Conservation (phyloP, 208 protist species). For the Acanthamoeba castellanii region DNA sequence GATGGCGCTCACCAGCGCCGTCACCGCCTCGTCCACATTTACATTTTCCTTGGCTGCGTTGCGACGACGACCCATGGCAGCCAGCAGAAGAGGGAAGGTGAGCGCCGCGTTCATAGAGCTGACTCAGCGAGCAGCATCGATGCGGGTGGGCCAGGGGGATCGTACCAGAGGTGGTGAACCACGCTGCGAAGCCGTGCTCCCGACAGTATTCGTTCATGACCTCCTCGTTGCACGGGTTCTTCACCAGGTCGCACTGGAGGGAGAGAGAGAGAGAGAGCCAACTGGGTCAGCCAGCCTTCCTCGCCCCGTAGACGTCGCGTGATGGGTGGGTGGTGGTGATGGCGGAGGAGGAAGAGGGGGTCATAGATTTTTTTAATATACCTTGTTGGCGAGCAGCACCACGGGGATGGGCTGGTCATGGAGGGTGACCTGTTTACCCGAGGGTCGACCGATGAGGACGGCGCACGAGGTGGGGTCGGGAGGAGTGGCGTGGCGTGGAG, state of each 20-base stretch:
- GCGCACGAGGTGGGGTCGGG: neutral
- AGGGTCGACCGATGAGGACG: neutral
- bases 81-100: neutral
- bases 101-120: neutral
- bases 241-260: constrained; percentile 74
- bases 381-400: constrained; percentile 87
- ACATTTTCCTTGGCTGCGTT: constrained; percentile 48
- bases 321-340: too few species aligned
- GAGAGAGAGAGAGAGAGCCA: too few species aligned
- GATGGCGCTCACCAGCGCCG: neutral
- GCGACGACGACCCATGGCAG: too few species aligned
- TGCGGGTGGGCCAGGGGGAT: neutral
- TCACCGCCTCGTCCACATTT: constrained; percentile 37
- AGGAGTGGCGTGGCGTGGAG: neutral
- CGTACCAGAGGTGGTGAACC: constrained; percentile 62
- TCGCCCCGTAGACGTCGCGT: too few species aligned
- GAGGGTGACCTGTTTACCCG: constrained; percentile 31
- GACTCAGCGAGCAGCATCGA: neutral
- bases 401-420: constrained; percentile 82
- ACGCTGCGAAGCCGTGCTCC: constrained; percentile 85
- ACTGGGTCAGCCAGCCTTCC: too few species aligned
- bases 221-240: constrained; percentile 35
- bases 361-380: neutral
- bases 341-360: neutral
- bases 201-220: constrained; percentile 85